Base-by-base conservation (phyloP, 345 rosid genomes). In the Adansonia digitata region DNA sequence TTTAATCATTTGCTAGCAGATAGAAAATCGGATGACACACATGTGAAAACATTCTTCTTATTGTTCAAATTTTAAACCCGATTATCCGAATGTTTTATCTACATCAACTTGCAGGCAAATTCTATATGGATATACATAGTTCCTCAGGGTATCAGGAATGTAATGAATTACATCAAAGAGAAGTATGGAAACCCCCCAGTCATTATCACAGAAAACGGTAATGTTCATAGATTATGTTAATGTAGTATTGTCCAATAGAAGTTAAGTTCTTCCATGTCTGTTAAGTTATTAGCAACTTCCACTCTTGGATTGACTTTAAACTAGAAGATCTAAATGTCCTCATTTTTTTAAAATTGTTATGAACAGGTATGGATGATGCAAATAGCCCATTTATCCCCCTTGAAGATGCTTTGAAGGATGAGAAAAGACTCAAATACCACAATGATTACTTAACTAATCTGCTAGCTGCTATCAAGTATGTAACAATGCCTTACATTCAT, bases 311-410 rank as follows among this genome's bases (percentile, higher is more conserved):
- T 34, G 52, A 48, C 51, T 39, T 11, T 10, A 24, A 2, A 49
- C 24, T n/a, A n/a, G n/a, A 13, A 6, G 5, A 35, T 51, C 11
- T 56, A 39, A 60, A 11, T 27, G 55, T 18, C 64, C 56, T 49
- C 73, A 18, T 73, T 56, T 56, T 6, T 7, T 7, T 26, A 26
- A 62, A 46, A n/a, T 57, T 17, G 72, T 69, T 74, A 20, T n/a
- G n/a, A n/a, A n/a, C 86, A 95, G 99, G 99, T 67, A 91, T 92
- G 96, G 99, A 95, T 68, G 99, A 95, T 68, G 71, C 94, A 39
- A 93, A 91, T 78, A 81, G 12, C 43, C 53, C 27, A n/a, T 52
- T 89, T 4, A 92, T 35, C 22, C 29, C 92, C 57, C 52, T 79
- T 7, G 82, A 90, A 83, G 82, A 84, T 26, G 93, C 97, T 72